Evolutionary conservation across 2,329 filamentous ascomycete genomes (phyloP).

Genomic region (Fusarium sp.): DNA sequence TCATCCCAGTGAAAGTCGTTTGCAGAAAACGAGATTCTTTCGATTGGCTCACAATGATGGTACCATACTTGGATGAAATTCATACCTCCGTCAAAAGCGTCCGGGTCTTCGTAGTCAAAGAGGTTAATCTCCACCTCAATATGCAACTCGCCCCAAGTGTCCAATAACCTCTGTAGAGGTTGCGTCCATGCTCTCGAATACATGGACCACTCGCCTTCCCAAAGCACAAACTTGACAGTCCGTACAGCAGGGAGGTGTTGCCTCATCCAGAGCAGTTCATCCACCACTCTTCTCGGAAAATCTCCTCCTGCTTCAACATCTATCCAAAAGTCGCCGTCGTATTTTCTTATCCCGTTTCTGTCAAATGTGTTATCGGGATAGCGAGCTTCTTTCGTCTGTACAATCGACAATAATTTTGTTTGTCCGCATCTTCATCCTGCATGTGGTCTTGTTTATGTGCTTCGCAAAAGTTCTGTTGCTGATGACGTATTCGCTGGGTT

Average conservation of each 20-base stretch:
- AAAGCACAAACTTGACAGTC: conserved; percentile 9
- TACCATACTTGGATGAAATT: conserved; percentile 6
- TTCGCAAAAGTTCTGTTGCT: not conserved
- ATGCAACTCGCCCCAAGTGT: not conserved
- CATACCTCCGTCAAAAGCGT: not conserved
- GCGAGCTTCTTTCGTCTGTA: not conserved
- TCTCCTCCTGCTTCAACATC: not conserved
- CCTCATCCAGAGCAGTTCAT: conserved; percentile 9
- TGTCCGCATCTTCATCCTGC: conserved; percentile 3
- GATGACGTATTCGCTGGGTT: not conserved
- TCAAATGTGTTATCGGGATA: not conserved
- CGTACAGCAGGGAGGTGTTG: not conserved
- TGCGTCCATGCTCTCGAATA: not conserved
- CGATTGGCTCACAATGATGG: not conserved
- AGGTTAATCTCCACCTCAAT: conserved; percentile 8
- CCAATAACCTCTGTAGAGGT: not conserved
- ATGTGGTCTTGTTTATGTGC: not conserved
- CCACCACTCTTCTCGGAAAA: not conserved
- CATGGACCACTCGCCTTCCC: not conserved
- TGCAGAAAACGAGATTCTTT: not conserved
- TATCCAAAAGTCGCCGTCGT: not conserved
- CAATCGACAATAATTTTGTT: not conserved
- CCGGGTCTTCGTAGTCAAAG: conserved; percentile 1
- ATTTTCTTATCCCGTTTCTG: not conserved
- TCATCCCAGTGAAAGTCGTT: not conserved